phyloP scores from a whole-genome alignment of 2,329 filamentous ascomycete genomes.

The Pseudogymnoascus pannorum region DNA sequence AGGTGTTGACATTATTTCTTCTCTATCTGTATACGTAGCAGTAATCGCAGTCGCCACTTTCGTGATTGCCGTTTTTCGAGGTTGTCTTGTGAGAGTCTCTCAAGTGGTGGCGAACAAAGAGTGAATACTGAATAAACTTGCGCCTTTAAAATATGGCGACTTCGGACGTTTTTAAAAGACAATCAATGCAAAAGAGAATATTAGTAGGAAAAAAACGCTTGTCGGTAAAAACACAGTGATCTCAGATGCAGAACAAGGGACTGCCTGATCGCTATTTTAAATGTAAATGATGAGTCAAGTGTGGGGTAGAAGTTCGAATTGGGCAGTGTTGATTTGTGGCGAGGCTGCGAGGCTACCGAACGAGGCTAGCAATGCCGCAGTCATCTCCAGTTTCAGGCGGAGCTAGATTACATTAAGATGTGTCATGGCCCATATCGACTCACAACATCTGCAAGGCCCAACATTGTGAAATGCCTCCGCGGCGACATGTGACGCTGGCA shows the following conservation, averaged over 20 bases:
- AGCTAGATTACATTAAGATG: not conserved
- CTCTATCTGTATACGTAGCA: constrained; percentile 1
- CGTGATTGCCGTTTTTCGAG: not conserved
- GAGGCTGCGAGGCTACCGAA: constrained; percentile 5
- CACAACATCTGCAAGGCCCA: constrained; percentile 3
- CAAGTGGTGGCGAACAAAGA: not conserved
- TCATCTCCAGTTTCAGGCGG: not conserved
- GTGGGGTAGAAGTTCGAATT: constrained; percentile 4
- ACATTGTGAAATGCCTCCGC: constrained; percentile 24
- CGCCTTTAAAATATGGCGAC: constrained; percentile 1
- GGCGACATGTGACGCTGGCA: constrained; percentile 44
- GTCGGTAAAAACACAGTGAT: not conserved
- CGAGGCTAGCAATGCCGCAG: not conserved
- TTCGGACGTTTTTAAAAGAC: not conserved
- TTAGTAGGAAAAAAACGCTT: not conserved
- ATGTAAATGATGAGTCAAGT: constrained; percentile 3
- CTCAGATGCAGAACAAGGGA: not conserved
- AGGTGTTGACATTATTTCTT: not conserved
- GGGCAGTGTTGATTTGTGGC: constrained; percentile 7
- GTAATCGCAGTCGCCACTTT: not conserved
- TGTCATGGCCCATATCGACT: constrained; percentile 3
- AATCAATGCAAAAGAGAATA: constrained; percentile 6
- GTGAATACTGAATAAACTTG: not conserved
- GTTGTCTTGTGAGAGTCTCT: not conserved
- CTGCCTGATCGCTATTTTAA: not conserved